These are phyloP conservation scores for Suillus fuscotomentosus DNA, from an alignment of 768 basidiomycete species.

Conservation along the genomic window DNA sequence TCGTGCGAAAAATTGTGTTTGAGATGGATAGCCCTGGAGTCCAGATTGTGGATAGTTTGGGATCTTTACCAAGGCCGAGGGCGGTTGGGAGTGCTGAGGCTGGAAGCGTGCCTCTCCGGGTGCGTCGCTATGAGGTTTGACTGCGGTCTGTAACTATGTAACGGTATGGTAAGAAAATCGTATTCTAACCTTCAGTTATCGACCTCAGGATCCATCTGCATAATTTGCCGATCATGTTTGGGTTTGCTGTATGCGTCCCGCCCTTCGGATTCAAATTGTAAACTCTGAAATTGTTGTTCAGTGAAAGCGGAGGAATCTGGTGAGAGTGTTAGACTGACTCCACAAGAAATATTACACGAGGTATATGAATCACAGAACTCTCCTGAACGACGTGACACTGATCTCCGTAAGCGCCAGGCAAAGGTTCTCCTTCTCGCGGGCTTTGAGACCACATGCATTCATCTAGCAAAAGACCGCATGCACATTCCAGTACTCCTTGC, in stretches of 20 bases:
- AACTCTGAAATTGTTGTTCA: background rate
- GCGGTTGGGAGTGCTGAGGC: conserved; percentile 16
- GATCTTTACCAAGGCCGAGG: conserved; percentile 36
- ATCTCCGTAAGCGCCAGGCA: conserved; percentile 1
- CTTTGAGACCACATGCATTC: conserved; percentile 11
- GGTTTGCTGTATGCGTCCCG: background rate
- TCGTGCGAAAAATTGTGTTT: conserved; percentile 38
- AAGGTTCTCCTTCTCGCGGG: conserved; percentile 13
- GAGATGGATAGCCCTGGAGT: conserved; percentile 38
- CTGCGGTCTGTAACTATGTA: background rate
- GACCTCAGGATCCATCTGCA: background rate
- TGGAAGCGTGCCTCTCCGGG: conserved; percentile 14
- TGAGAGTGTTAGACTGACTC: background rate
- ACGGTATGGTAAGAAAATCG: background rate
- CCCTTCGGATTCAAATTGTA: background rate
- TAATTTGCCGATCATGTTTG: background rate
- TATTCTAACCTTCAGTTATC: background rate
- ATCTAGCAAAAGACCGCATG: background rate
- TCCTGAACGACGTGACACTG: background rate
- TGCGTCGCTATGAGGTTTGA: conserved; percentile 6
- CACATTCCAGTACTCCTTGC: background rate
- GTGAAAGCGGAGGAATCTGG: background rate
- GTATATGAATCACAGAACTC: background rate
- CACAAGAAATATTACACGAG: background rate
- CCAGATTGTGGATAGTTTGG: conserved; percentile 20